These are phyloP conservation scores for Russula abietina DNA, from an alignment of 768 basidiomycete genomes.

Conservation along the genomic window DNA sequence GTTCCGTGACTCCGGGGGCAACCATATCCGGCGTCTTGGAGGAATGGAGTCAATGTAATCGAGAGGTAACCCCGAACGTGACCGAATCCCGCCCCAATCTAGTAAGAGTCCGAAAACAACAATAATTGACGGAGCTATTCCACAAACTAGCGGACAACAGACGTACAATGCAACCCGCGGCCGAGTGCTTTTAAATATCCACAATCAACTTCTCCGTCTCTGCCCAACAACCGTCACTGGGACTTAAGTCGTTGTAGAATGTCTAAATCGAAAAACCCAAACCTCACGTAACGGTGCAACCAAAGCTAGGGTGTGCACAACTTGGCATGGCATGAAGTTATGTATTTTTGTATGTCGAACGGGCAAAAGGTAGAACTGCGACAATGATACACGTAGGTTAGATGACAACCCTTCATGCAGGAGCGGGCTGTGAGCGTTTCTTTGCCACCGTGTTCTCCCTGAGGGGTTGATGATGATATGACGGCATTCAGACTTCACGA, in stretches of 20 bases:
- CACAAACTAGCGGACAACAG: not conserved
- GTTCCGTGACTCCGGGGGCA: slow-evolving; percentile 12
- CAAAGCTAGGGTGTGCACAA: slow-evolving; percentile 6
- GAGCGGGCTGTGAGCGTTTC: slow-evolving; percentile 62
- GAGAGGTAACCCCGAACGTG: slow-evolving; percentile 4
- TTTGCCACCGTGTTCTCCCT: slow-evolving; percentile 90
- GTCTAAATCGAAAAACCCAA: not conserved
- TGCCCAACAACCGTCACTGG: not conserved
- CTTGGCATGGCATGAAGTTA: slow-evolving; percentile 26
- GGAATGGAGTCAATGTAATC: not conserved
- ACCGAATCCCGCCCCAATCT: slow-evolving; percentile 3
- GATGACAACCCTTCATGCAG: slow-evolving; percentile 35
- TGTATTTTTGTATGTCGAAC: slow-evolving; percentile 31
- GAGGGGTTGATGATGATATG: slow-evolving; percentile 17
- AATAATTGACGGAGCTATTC: not conserved
- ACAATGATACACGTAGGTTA: slow-evolving; percentile 26
- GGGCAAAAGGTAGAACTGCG: slow-evolving; percentile 18
- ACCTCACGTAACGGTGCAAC: slow-evolving; percentile 1
- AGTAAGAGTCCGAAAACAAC: slow-evolving; percentile 7
- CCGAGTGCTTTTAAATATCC: not conserved
- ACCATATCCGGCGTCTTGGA: slow-evolving; percentile 3
- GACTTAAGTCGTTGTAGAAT: not conserved
- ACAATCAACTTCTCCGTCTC: not conserved
- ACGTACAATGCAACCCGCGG: slow-evolving; percentile 1
- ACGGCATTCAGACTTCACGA: not conserved